These are phyloP conservation scores for Pyrenula aspistea DNA, from an alignment of 495 filamentous ascomycete genomes.

Conservation along the genomic window DNA sequence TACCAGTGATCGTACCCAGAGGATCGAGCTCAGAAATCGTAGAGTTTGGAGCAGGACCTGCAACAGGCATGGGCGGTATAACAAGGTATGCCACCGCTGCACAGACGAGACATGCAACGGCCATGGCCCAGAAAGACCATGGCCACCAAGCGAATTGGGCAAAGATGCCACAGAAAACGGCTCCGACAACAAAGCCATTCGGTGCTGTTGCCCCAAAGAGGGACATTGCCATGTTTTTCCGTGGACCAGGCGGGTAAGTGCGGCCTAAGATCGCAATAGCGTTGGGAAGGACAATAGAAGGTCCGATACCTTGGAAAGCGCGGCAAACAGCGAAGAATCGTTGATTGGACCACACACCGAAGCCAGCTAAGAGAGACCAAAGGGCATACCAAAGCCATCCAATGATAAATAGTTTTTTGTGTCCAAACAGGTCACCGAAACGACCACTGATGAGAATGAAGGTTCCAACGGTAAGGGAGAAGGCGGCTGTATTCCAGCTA, in stretches of 20 bases:
- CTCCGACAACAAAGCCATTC: slow-evolving; percentile 36
- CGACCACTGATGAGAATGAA: slow-evolving; percentile 54
- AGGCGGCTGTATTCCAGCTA: slow-evolving; percentile 45
- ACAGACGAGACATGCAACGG: slow-evolving; percentile 28
- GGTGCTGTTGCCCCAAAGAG: slow-evolving; percentile 54
- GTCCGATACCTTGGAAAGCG: slow-evolving; percentile 49
- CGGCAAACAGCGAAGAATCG: slow-evolving; percentile 45
- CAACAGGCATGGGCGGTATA: slow-evolving; percentile 8
- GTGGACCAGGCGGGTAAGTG: slow-evolving; percentile 36
- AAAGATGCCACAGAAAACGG: slow-evolving; percentile 36
- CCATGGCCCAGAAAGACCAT: slow-evolving; percentile 51
- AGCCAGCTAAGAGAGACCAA: slow-evolving; percentile 44
- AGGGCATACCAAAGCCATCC: slow-evolving; percentile 46
- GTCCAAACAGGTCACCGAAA: slow-evolving; percentile 45
- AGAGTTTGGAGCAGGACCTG: slow-evolving; percentile 1
- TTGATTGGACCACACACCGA: slow-evolving; percentile 6
- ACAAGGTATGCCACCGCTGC: slow-evolving; percentile 15
- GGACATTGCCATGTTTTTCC: slow-evolving; percentile 53
- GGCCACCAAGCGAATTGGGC: slow-evolving; percentile 48
- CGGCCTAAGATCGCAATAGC: slow-evolving; percentile 48
- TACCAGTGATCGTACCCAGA: slow-evolving; percentile 11
- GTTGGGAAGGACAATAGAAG: slow-evolving; percentile 50
- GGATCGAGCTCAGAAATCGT: slow-evolving; percentile 8
- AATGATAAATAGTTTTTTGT: slow-evolving; percentile 42
- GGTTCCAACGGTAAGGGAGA: slow-evolving; percentile 48